Conservation (phyloP, 768 basidiomycete species). For the Boletus subcaerulescens region DNA sequence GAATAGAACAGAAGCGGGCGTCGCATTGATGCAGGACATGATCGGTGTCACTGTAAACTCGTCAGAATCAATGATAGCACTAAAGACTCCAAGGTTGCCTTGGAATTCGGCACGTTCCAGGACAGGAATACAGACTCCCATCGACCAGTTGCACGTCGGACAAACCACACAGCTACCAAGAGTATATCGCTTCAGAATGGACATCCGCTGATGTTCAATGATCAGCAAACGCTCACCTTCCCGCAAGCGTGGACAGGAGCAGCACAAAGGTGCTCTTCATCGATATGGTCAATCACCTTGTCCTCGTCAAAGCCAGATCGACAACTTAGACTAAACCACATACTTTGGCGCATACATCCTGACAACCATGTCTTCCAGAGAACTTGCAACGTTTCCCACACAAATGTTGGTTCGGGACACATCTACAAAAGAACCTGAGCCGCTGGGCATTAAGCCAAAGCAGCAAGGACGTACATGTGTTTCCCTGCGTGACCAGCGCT, state of each 20-base stretch:
- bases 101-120: slow-evolving; percentile 39
- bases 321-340: not conserved
- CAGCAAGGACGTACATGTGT: too few species aligned
- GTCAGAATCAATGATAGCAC: not conserved
- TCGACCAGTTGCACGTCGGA: slow-evolving; percentile 28
- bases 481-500: too few species aligned
- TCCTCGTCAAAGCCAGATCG: not conserved
- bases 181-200: not conserved
- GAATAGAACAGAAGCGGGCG: slow-evolving; percentile 48
- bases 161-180: slow-evolving; percentile 41
- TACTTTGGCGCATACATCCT: slow-evolving; percentile 52
- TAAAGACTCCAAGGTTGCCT: slow-evolving; percentile 29
- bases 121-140: slow-evolving; percentile 39
- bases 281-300: slow-evolving; percentile 47
- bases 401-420: slow-evolving; percentile 27
- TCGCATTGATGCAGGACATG: slow-evolving; percentile 52
- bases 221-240: slow-evolving; percentile 32
- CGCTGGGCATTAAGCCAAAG: too few species aligned
- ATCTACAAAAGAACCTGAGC: too few species aligned
- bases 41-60: slow-evolving; percentile 36
- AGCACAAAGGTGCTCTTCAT: slow-evolving; percentile 51
- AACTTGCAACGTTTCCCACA: slow-evolving; percentile 45
- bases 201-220: too few species aligned
- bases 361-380: slow-evolving; percentile 47
- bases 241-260: slow-evolving; percentile 56